phyloP scores from a whole-genome alignment of 768 basidiomycete species.

The Auriscalpium orientale region DNA sequence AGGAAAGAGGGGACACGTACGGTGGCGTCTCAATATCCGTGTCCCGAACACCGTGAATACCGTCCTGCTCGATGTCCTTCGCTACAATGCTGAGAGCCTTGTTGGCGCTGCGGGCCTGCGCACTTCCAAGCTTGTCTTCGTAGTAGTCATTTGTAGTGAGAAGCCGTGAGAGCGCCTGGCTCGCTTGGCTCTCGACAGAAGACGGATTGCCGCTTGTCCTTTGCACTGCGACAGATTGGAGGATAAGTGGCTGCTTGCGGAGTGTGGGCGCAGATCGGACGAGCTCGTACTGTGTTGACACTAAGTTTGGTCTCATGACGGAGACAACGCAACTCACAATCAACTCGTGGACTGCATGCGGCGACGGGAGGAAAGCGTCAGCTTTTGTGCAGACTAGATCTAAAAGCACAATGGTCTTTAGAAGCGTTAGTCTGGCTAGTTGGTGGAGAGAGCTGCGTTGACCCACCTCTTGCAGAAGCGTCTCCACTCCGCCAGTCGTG shows the following conservation, averaged over 20 bases:
- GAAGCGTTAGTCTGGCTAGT: background rate
- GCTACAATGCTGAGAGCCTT: constrained; percentile 52
- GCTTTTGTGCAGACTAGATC: constrained; percentile 43
- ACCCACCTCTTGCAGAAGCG: constrained; percentile 47
- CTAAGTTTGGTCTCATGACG: background rate
- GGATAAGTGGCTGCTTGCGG: constrained; percentile 37
- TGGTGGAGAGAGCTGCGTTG: background rate
- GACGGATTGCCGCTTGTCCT: constrained; percentile 1
- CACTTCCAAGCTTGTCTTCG: constrained; percentile 39
- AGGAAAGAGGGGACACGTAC: constrained; percentile 30
- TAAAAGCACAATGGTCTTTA: constrained; percentile 45
- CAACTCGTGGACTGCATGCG: constrained; percentile 49
- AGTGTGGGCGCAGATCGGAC: constrained; percentile 46
- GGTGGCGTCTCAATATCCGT: constrained; percentile 31
- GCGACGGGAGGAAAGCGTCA: constrained; percentile 48
- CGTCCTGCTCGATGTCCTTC: constrained; percentile 54
- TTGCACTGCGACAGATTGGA: constrained; percentile 33
- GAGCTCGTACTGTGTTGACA: constrained; percentile 51
- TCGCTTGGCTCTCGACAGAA: constrained; percentile 20
- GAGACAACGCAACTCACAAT: constrained; percentile 38
- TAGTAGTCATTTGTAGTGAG: constrained; percentile 43
- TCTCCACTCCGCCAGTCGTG: constrained; percentile 45
- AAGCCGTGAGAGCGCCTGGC: constrained; percentile 35
- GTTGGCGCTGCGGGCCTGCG: constrained; percentile 40
- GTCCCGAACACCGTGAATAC: constrained; percentile 36